Evolutionary conservation across 345 rosid genomes (phyloP).

Genomic region (Jatropha curcas): DNA sequence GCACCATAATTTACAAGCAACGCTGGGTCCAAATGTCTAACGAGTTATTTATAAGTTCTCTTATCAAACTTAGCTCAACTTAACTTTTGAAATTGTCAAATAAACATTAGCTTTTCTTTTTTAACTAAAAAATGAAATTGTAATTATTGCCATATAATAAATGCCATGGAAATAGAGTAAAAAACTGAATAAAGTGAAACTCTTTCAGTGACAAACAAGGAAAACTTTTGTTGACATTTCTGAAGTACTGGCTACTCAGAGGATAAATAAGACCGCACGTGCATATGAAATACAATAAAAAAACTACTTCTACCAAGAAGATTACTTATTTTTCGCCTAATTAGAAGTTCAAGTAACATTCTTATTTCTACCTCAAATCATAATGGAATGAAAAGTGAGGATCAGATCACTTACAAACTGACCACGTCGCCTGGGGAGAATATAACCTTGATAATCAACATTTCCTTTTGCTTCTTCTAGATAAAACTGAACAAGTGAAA

Average conservation of each 20-base stretch:
- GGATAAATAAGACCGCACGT: neutral
- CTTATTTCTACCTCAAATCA: neutral
- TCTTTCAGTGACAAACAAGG: neutral
- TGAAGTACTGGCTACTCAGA: neutral
- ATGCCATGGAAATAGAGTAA: neutral
- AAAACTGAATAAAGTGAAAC: neutral
- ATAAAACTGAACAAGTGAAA: conserved; percentile 53
- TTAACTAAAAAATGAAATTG: neutral
- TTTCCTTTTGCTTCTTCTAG: conserved; percentile 89
- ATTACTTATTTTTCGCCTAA: neutral
- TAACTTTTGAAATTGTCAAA: neutral
- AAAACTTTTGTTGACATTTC: neutral
- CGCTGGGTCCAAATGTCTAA: too few relatives aligned
- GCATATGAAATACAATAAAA: conserved; percentile 1
- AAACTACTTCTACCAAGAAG: neutral
- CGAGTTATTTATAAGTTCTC: neutral
- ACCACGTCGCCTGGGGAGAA: conserved; percentile 75
- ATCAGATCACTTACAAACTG: conserved; percentile 55
- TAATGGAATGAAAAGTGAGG: neutral
- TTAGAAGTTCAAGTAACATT: neutral
- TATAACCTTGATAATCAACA: conserved; percentile 86
- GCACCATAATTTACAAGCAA: too few relatives aligned
- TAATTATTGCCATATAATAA: neutral
- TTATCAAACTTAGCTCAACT: neutral
- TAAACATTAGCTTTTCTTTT: neutral